Conservation (phyloP, 164 flowering plant genomes). For the Brasenia schreberi region DNA sequence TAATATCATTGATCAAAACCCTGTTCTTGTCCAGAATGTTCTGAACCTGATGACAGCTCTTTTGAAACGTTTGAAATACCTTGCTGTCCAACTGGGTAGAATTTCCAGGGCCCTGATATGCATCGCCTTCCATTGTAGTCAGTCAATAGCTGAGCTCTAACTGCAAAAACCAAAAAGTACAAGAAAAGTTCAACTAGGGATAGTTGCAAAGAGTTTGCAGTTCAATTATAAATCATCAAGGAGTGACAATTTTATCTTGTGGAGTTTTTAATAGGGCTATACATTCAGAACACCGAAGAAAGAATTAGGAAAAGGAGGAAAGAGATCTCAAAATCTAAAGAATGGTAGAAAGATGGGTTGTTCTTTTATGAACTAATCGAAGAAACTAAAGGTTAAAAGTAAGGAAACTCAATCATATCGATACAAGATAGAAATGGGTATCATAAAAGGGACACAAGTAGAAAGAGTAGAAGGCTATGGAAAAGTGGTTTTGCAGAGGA, state of each 20-base stretch:
- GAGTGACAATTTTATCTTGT: not conserved
- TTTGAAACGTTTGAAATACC: conserved; percentile 55
- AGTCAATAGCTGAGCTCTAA: not conserved
- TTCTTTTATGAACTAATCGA: too few species aligned
- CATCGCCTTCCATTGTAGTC: conserved; percentile 45
- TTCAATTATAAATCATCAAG: not conserved
- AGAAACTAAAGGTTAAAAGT: too few species aligned
- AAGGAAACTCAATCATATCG: not conserved
- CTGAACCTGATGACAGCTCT: conserved; percentile 57
- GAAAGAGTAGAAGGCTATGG: not conserved
- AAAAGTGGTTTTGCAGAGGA: not conserved
- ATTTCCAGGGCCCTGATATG: conserved; percentile 41
- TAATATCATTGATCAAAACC: conserved; percentile 70
- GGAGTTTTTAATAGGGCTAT: not conserved
- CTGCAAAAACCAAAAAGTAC: not conserved
- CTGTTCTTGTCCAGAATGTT: conserved; percentile 63
- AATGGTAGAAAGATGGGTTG: not conserved
- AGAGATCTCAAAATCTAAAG: not conserved
- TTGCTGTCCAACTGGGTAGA: conserved; percentile 49
- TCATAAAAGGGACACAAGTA: not conserved
- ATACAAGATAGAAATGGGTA: not conserved
- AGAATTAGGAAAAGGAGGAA: not conserved
- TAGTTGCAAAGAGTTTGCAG: not conserved
- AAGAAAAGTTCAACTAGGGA: not conserved
- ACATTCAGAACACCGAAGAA: not conserved